phyloP scores from a whole-genome alignment of 2,329 filamentous ascomycete species.

The Pseudogymnoascus sp. region DNA sequence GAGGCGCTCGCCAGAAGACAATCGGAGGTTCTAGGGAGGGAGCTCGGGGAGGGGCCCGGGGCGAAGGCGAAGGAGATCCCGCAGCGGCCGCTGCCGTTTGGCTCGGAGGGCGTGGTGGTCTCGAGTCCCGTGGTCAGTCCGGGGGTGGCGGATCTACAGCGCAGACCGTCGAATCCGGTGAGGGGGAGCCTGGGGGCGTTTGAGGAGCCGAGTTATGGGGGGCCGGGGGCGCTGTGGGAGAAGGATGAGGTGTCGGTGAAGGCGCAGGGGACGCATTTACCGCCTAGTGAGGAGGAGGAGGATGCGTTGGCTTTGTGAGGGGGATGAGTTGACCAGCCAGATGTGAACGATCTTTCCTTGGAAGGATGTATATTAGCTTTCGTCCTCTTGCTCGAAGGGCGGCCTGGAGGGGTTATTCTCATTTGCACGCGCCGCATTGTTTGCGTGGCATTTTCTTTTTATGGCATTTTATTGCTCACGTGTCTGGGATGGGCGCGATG shows the following conservation, averaged over 20 bases:
- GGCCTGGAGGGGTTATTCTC: background rate
- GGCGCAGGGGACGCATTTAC: slow-evolving; percentile 30
- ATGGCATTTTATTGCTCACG: too few relatives aligned
- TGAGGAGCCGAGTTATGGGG: slow-evolving; percentile 1
- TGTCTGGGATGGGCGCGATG: background rate
- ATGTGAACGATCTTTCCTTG: background rate
- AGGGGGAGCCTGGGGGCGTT: background rate
- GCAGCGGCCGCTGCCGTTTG: slow-evolving; percentile 42
- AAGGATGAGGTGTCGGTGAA: slow-evolving; percentile 38
- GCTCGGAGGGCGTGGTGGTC: slow-evolving; percentile 41
- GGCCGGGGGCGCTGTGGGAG: slow-evolving; percentile 37
- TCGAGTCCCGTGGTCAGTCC: slow-evolving; percentile 27
- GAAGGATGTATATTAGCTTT: background rate
- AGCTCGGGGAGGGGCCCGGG: slow-evolving; percentile 38
- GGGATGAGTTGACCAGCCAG: background rate
- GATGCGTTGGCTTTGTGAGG: slow-evolving; percentile 18
- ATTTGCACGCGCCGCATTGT: background rate
- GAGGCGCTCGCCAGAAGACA: slow-evolving; percentile 62
- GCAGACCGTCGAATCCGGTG: background rate
- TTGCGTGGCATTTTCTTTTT: slow-evolving; percentile 3
- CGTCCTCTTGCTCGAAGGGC: too few relatives aligned
- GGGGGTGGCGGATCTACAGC: background rate
- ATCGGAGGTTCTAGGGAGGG: slow-evolving; percentile 51
- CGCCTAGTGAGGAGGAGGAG: slow-evolving; percentile 26
- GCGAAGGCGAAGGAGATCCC: slow-evolving; percentile 38